Percentiles rank a stretch among this genome's conserved stretches.
phyloP scores from a whole-genome alignment of 179 eudicot species.

The Silene noctiflora region DNA sequence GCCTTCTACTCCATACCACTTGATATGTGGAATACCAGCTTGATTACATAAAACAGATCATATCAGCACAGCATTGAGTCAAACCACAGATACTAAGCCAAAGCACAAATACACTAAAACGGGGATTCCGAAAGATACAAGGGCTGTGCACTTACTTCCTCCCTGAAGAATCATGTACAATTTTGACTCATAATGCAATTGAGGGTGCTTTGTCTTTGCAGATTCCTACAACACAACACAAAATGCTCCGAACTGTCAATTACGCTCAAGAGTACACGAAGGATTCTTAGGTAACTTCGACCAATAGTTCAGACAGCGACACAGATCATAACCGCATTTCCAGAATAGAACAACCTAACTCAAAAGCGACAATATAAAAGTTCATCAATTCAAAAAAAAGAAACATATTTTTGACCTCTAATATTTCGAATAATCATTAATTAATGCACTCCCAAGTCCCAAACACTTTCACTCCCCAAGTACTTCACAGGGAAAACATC shows the following conservation, averaged over 20 bases:
- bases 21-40: constrained; percentile 73
- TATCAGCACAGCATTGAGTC: background rate
- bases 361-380: background rate
- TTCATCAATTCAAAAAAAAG: too few species aligned
- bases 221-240: constrained; percentile 37
- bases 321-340: background rate
- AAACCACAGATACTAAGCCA: background rate
- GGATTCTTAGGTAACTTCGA: background rate
- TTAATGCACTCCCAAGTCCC: background rate
- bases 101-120: background rate
- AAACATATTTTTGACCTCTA: background rate
- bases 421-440: background rate
- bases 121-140: background rate
- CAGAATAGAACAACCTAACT: background rate
- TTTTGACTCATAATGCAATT: constrained; percentile 53
- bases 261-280: background rate
- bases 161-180: constrained; percentile 64
- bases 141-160: constrained; percentile 42
- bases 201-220: constrained; percentile 60
- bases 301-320: background rate
- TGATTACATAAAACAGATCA: constrained; percentile 17
- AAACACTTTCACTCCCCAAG: background rate
- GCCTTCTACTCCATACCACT: constrained; percentile 72
- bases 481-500: background rate
- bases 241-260: background rate